A percentile compares a stretch with the other conserved stretches of the same genome.
Conservation (phyloP, 495 filamentous ascomycete species). For the Trichoderma virens region DNA sequence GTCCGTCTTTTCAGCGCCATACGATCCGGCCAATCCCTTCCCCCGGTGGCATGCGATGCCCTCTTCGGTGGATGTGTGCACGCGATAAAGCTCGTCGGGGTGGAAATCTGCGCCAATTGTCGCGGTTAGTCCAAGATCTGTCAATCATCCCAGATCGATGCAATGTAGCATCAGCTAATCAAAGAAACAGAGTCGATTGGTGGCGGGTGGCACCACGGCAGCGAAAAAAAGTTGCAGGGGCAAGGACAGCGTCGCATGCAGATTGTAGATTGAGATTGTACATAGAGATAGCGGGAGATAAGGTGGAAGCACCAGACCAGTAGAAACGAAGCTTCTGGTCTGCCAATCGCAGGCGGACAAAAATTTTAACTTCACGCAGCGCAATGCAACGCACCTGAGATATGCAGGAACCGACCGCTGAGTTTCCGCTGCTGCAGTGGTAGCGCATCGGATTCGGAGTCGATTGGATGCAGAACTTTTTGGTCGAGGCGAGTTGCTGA, state of each 20-base stretch:
- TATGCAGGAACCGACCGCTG: constrained; percentile 84
- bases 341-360: constrained; percentile 12
- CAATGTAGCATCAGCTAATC: not conserved
- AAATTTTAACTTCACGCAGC: constrained; percentile 10
- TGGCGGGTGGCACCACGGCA: not conserved
- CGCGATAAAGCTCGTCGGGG: constrained; percentile 76
- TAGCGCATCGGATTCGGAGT: not conserved
- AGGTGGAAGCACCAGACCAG: not conserved
- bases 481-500: not conserved
- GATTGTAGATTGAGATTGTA: too few species aligned
- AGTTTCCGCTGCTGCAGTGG: constrained; percentile 39
- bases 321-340: not conserved
- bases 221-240: not conserved
- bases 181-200: constrained; percentile 13
- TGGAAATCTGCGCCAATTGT: constrained; percentile 62
- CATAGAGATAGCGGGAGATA: not conserved
- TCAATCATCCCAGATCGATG: not conserved
- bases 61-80: constrained; percentile 60
- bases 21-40: constrained; percentile 66
- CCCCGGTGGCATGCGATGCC: constrained; percentile 71
- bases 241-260: not conserved
- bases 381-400: constrained; percentile 62
- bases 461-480: constrained; percentile 1
- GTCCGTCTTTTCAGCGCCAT: constrained; percentile 75
- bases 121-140: not conserved